Evolutionary conservation across 108 stramenopile species (phyloP).

Genomic region (Cylindrotheca closterium): DNA sequence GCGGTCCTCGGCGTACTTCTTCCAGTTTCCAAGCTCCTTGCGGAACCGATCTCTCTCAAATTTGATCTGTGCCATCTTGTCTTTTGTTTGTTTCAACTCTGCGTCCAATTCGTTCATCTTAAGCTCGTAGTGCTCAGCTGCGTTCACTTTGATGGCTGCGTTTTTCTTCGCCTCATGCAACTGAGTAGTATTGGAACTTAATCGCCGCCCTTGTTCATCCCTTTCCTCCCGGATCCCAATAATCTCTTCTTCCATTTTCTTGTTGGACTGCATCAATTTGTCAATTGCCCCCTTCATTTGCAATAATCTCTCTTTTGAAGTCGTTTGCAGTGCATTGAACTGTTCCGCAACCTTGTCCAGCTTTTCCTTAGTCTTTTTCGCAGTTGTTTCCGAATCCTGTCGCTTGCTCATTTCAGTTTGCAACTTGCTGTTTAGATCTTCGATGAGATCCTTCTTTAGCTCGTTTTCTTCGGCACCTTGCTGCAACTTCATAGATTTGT

Average conservation of each 20-base stretch:
- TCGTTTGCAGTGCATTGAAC: constrained; percentile 21
- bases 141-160: constrained; percentile 62
- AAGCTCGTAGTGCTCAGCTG: constrained; percentile 60
- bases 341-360: constrained; percentile 26
- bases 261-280: constrained; percentile 7
- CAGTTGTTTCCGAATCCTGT: constrained; percentile 46
- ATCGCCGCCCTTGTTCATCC: constrained; percentile 69
- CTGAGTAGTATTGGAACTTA: constrained; percentile 58
- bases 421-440: constrained; percentile 62
- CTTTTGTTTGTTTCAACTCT: constrained; percentile 37
- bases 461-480: constrained; percentile 13
- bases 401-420: constrained; percentile 57
- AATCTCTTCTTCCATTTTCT: constrained; percentile 20
- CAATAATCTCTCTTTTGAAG: constrained; percentile 18
- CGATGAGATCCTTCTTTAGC: constrained; percentile 35
- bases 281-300: constrained; percentile 8
- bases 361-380: constrained; percentile 20
- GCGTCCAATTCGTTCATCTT: constrained; percentile 50
- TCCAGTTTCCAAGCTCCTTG: constrained; percentile 44
- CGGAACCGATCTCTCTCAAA: constrained; percentile 19
- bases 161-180: constrained; percentile 79
- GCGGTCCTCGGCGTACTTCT: constrained; percentile 57
- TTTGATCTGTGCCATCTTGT: constrained; percentile 33
- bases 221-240: constrained; percentile 50
- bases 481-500: too few species aligned